Evolutionary conservation across 306 rosid species (phyloP), one percentile per base, ranked within the genome.

Genomic region (Medicago lupulina): DNA sequence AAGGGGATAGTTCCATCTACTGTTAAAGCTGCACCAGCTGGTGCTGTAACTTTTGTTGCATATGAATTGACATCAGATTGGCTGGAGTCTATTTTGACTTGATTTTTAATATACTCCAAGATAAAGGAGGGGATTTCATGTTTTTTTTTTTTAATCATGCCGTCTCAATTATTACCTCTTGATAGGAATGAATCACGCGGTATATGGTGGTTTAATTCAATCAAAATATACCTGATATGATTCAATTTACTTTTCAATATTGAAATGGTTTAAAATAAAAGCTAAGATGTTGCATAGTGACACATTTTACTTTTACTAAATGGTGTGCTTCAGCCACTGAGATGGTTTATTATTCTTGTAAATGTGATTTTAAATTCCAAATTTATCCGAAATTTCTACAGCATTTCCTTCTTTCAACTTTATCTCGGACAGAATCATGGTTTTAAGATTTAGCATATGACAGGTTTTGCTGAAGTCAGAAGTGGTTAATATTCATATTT

Each of bases 1-100:
- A 95, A 95, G 74, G 99, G 99, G 50, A 81, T 95, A 25, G 79
- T 87, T 18, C 99, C 99, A 28, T 95, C 97, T 8, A 95, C 96
- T 1, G 73, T 95, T 40, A 95, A 95, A 78, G 96, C 99, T 6
- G 99, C 97, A 47, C 97, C 97, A 1, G 96, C 97, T 46, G 86
- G 87, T 53, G 97, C 97, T 23, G 96, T 92, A 23, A 92, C 99
- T 38, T 95, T 92, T 89, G 93, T 95, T 74, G 93, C 93, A 16
- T 92, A 89, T 82, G 99, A 95, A 76, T 85, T 81, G 49, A 83
- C 89, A 14, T 85, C 92, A 17, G 92, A 90, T 70, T 95, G 93
- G 96, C 78, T 92, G 41, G 93, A 89, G 81, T 88, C 93, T 74
- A 71, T 70, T 71, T 81, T 72, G 82, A 84, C 84, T 58, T 88